Evolutionary conservation across 768 basidiomycete species (phyloP), one percentile per base, ranked within the genome.

Genomic region (Trametes cingulata): DNA sequence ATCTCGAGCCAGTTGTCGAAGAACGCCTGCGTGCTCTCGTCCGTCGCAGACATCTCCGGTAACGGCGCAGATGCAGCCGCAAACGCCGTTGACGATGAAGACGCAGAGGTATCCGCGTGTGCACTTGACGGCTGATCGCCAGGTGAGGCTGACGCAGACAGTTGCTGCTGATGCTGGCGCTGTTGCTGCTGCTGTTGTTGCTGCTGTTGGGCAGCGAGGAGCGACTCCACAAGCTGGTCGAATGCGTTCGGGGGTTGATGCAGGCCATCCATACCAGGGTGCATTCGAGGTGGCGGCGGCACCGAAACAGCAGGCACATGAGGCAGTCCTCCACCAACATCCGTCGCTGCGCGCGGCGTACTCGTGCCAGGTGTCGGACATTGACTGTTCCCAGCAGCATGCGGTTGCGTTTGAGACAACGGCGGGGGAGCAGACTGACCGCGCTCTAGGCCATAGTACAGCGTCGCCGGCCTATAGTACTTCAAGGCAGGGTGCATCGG

Each of bases 141-240:
- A 46, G 29, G 10, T 37, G 43, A 20, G 27, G 12, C 55, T 42
- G 43, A 35, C 63, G 62, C 25, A 53, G 63, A 55, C 20, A 17
- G 55, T 33, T 52, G 50, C 55, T 42, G 52, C 12, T 49, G 42
- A 20, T 29, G 41, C n/a, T 58, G 39, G 8, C 55, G 55, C 19
- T 41, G 37, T 41, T 63, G 57, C 6, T 69, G 58, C 19, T 62
- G 47, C 63, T 19, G 68, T 25, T 48, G 42, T 39, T 48, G 63
- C 9, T 62, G 52, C 24, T 58, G 52, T 33, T 60, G 56, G 8
- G 71, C 74, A 35, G 76, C 67, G 13, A 79, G 71, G 42, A 81
- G 67, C 10, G 76, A 80, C 12, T 72, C 70, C 22, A 81, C 69
- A 20, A 80, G 66, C 40, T 77, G 72, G 54, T 78, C 77, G 46